Base-by-base conservation (phyloP, 805 yeast genomes). In the Kluyveromyces lactis region DNA sequence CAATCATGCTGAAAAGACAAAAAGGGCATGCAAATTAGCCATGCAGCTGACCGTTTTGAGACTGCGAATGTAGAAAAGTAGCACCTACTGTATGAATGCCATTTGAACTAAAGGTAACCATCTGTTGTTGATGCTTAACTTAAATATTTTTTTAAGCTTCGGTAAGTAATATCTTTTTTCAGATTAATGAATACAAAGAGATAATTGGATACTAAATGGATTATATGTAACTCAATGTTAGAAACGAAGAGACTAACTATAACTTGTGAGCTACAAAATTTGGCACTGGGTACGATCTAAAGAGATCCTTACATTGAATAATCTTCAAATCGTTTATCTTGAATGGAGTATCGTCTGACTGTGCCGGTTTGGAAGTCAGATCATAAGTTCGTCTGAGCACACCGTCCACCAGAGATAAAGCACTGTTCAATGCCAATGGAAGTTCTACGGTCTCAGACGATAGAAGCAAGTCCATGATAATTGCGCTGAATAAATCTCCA, bases 401-500 rank as follows among this genome's bases (percentile, higher is more conserved):
- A 23, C 58, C 53, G 23, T 65, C 67, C 23, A 72, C 69, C 17
- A 63, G 56, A 2, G 60, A 46, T 4, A 73, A 47, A 0, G 72
- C 67, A 36, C 65, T 64, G 16, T 60, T 60, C 21, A 74, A 48
- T 2, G 77, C 64, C 0, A 46, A 43, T 0, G 41, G 39, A n/a
- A 48, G 41, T 12, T 29, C 43, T 2, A 33, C 35, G 3, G 42
- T 37, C 10, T 31, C 45, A 8, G 29, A 26, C 17, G 21, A 56
- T 41, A 63, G 63, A 45, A 70, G 69, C 1, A 66, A 57, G 47
- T 81, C 74, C 2, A 80, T 67, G 15, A 82, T 46, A 12, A 83
- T 52, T 1, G 81, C 86, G 2, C 79, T 66, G 55, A 82, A 80
- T 13, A 83, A 58, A 53, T 83, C 92, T 2, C 92, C 92, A 42